phyloP scores from a whole-genome alignment of 495 filamentous ascomycete genomes.

The Lasiosphaeria hispida region DNA sequence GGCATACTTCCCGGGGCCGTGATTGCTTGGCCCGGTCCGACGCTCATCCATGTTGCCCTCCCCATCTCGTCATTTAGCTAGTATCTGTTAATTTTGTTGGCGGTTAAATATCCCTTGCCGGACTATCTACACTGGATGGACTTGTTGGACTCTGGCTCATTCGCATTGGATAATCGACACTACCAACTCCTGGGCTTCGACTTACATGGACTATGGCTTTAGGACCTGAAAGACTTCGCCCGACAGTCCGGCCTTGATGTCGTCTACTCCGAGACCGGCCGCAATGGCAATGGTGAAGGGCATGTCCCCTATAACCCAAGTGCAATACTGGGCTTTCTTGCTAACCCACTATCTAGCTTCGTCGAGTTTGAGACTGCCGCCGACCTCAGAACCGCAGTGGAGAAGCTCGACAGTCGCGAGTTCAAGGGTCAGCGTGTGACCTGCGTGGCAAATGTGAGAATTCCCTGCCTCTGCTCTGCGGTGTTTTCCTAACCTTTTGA shows the following conservation, averaged over 20 bases:
- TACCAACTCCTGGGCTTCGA: slow-evolving; percentile 44
- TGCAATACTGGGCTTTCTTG: neutral
- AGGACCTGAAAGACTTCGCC: slow-evolving; percentile 99
- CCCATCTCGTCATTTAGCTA: too few species aligned
- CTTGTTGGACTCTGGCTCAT: slow-evolving; percentile 46
- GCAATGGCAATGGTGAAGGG: slow-evolving; percentile 92
- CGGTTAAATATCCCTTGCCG: too few species aligned
- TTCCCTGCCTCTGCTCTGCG: neutral
- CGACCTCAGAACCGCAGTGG: slow-evolving; percentile 85
- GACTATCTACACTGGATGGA: slow-evolving; percentile 29
- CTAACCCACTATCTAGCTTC: slow-evolving; percentile 61
- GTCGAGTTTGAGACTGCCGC: slow-evolving; percentile 94
- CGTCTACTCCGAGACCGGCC: slow-evolving; percentile 94
- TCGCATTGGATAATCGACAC: slow-evolving; percentile 32
- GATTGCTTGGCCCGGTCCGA: neutral
- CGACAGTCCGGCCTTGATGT: slow-evolving; percentile 95
- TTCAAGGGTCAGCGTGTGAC: slow-evolving; percentile 84
- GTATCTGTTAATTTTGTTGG: slow-evolving; percentile 12
- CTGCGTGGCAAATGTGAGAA: slow-evolving; percentile 80
- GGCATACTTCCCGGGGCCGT: slow-evolving; percentile 9
- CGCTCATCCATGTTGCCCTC: slow-evolving; percentile 3
- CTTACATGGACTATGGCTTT: slow-evolving; percentile 59
- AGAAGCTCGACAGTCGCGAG: slow-evolving; percentile 86
- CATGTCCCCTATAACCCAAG: slow-evolving; percentile 46
- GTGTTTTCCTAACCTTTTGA: neutral